These are phyloP conservation scores for Yamadazyma tumulicola DNA, from an alignment of 805 yeast species.

Conservation along the genomic window DNA sequence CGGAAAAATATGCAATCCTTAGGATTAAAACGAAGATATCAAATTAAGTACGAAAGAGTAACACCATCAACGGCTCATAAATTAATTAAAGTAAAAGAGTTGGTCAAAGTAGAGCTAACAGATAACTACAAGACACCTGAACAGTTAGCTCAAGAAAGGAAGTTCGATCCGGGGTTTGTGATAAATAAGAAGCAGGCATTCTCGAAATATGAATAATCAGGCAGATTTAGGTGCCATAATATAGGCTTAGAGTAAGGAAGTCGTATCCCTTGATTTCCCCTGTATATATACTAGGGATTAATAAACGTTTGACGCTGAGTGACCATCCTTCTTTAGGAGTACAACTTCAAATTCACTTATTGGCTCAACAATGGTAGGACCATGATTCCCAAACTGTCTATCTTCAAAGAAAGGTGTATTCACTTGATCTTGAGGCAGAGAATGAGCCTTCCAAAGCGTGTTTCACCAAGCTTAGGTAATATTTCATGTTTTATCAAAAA, in stretches of 20 bases:
- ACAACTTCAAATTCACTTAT: too few relatives aligned
- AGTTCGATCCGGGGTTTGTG: constrained; percentile 60
- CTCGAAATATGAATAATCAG: constrained; percentile 6
- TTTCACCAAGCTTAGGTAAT: too few relatives aligned
- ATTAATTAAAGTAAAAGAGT: constrained; percentile 77
- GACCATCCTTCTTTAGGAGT: too few relatives aligned
- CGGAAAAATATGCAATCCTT: constrained; percentile 64
- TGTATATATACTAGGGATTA: constrained; percentile 3
- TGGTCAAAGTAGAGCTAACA: constrained; percentile 76
- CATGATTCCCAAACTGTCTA: too few relatives aligned
- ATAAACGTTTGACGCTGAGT: constrained; percentile 4
- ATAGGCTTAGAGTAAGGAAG: too few relatives aligned
- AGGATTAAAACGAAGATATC: constrained; percentile 75
- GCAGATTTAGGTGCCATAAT: too few relatives aligned
- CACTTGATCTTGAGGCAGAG: too few relatives aligned
- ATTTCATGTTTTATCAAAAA: too few relatives aligned
- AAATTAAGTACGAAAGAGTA: constrained; percentile 67
- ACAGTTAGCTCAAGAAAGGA: constrained; percentile 55
- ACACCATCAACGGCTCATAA: constrained; percentile 83
- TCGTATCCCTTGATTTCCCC: neutral
- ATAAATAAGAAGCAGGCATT: constrained; percentile 12
- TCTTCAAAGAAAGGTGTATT: too few relatives aligned
- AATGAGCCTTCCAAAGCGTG: too few relatives aligned
- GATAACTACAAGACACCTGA: constrained; percentile 47
- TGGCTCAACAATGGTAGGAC: too few relatives aligned